Conservation (phyloP, 129 eudicot genomes). For the Flaveria linearis region DNA sequence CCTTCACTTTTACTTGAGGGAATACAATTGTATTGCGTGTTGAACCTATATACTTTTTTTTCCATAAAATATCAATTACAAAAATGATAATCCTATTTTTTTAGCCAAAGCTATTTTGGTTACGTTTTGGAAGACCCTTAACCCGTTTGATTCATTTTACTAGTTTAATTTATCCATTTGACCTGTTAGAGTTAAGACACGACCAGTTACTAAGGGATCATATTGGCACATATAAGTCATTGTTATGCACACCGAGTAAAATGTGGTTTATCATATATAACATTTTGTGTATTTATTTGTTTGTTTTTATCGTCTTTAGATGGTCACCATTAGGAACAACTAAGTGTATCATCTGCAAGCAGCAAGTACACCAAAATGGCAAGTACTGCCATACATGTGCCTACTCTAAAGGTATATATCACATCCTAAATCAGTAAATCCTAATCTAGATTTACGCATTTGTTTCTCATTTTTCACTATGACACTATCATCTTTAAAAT, state of each 20-base stretch:
- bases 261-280: background rate
- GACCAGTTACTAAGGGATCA: background rate
- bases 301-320: slow-evolving; percentile 42
- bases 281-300: background rate
- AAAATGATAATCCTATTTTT: background rate
- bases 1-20: background rate
- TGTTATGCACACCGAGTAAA: background rate
- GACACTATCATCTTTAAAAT: background rate
- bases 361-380: slow-evolving; percentile 95
- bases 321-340: slow-evolving; percentile 94
- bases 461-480: background rate
- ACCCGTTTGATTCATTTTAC: background rate
- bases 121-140: background rate
- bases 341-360: slow-evolving; percentile 94
- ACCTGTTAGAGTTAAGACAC: background rate
- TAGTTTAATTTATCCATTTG: background rate
- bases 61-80: background rate
- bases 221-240: background rate
- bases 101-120: background rate
- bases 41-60: background rate
- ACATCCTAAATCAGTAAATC: background rate
- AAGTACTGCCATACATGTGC: slow-evolving; percentile 98
- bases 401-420: slow-evolving; percentile 79
- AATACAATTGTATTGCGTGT: background rate
- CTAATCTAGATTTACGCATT: background rate